These are phyloP conservation scores for Schwanniomyces vanrijiae DNA, from an alignment of 805 yeast species.

Conservation along the genomic window DNA sequence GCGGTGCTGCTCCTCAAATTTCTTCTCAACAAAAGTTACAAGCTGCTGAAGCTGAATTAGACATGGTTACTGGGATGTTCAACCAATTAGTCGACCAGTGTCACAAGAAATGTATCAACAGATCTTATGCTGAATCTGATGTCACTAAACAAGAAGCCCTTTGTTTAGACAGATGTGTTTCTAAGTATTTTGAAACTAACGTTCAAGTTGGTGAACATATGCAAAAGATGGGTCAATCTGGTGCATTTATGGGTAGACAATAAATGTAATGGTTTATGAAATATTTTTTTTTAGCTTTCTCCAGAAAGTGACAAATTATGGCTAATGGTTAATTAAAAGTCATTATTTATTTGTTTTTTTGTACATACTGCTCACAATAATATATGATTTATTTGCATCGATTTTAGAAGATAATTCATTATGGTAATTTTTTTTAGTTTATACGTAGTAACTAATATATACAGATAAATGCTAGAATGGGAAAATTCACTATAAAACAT, in stretches of 20 bases:
- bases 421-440: background rate
- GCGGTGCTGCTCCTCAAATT: slow-evolving; percentile 71
- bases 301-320: background rate
- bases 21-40: slow-evolving; percentile 73
- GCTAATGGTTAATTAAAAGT: background rate
- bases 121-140: slow-evolving; percentile 67
- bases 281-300: background rate
- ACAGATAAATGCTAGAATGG: background rate
- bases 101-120: slow-evolving; percentile 78
- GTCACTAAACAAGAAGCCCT: slow-evolving; percentile 77
- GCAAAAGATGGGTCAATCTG: slow-evolving; percentile 48
- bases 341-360: background rate
- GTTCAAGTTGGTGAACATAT: slow-evolving; percentile 86
- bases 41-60: slow-evolving; percentile 96
- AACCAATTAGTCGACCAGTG: slow-evolving; percentile 88
- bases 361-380: background rate
- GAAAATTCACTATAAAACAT: background rate
- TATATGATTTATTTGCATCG: slow-evolving; percentile 1
- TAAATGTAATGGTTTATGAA: slow-evolving; percentile 8
- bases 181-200: slow-evolving; percentile 91
- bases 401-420: background rate
- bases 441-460: background rate
- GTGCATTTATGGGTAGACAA: slow-evolving; percentile 47
- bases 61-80: slow-evolving; percentile 97
- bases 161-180: slow-evolving; percentile 94